Base-by-base conservation (phyloP, 768 basidiomycete genomes). In the Chalciporus piperatus region DNA sequence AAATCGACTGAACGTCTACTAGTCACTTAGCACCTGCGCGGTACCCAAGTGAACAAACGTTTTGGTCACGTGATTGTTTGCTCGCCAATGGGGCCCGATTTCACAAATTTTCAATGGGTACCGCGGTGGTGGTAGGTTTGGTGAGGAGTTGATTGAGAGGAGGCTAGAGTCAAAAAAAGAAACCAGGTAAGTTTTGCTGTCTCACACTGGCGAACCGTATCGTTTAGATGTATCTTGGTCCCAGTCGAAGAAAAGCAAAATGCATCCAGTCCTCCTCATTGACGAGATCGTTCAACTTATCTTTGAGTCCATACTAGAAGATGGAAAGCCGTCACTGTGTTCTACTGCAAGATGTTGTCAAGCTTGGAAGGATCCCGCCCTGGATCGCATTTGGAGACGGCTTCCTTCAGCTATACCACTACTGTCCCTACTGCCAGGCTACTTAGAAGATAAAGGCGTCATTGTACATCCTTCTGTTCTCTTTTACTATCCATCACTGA, bases 201-300 rank as follows among this genome's bases (percentile, higher is more conserved):
- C 4, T 33, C 3, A 19, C 12, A 23, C 4, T 17, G 19, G 17
- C 23, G n/a, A 8, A 27, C 3, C 17, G 6, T 9, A 11, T 16
- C 17, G 12, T 8, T 38, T 27, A 46, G 35, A 37, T 30, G 23
- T 11, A 30, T 22, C 13, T 50, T 23, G 41, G 22, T 25, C 14
- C 14, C 25, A 3, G 6, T 37, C 16, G 35, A n/a, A n/a, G 14
- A 9, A 37, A 4, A 37, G 35, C 5, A 14, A 37, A 16, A 80
- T 78, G 78, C 78, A 80, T 55, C 51, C 54, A 32, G 72, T 67
- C 10, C 67, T 82, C 27, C 61, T 75, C 52, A 70, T 81, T 43
- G 79, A 81, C 64, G 78, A 82, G 56, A 70, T 81, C 44, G 62
- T 80, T 19, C 73, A 74, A 41, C 59, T 66, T 33, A 72, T 80